Percentiles rank a stretch among this genome's conserved stretches.
Evolutionary conservation across 2,329 filamentous ascomycete genomes (phyloP).

Genomic region (Aspergillus ibericus): DNA sequence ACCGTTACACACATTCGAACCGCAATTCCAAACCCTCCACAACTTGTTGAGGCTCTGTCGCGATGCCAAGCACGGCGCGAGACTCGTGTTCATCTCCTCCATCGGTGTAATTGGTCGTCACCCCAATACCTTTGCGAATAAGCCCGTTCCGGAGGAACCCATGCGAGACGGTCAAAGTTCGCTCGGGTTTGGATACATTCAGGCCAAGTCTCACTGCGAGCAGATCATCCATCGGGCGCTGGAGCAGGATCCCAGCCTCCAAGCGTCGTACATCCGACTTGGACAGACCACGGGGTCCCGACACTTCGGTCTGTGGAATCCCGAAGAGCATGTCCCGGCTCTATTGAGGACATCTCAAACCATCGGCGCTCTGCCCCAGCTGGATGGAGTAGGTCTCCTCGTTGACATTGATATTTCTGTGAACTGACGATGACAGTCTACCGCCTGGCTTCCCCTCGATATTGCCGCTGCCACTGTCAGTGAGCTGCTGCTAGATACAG

Average conservation of each 20-base stretch:
- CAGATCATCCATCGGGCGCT: background rate
- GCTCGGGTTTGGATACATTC: background rate
- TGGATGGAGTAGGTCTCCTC: background rate
- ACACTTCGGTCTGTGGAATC: background rate
- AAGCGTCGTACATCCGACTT: background rate
- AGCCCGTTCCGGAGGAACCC: background rate
- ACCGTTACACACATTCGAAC: conserved; percentile 16
- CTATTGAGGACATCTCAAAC: background rate
- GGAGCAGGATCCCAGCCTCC: background rate
- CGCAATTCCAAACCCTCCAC: conserved; percentile 13
- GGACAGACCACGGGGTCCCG: background rate
- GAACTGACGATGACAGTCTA: background rate
- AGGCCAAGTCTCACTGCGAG: background rate
- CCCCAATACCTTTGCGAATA: background rate
- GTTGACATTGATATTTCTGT: background rate
- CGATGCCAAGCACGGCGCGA: background rate
- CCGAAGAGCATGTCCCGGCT: background rate
- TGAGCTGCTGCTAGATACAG: background rate
- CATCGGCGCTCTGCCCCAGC: background rate
- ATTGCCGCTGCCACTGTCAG: background rate
- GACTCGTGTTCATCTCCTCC: background rate
- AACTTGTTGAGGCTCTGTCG: background rate
- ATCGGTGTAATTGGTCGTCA: background rate
- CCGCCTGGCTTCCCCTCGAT: background rate
- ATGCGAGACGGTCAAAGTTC: background rate